Evolutionary conservation across 768 basidiomycete genomes (phyloP), one percentile per base, ranked within the genome.

Genomic region (Phlebiopsis flavidoalba): DNA sequence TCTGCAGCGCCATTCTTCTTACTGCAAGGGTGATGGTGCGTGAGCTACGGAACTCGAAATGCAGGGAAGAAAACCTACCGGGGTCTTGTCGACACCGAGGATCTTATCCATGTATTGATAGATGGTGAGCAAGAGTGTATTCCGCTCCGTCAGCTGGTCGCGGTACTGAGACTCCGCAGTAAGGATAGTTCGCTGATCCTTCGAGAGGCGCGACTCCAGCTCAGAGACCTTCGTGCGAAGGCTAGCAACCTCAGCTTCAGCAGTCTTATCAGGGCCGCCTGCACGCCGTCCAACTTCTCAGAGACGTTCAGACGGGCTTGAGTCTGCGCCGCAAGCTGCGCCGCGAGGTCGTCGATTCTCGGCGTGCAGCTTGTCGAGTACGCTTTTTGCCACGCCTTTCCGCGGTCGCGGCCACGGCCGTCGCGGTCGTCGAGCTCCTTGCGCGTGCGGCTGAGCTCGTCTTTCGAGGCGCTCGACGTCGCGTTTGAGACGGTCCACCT

Each of bases 61-160:
- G 31, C 60, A 37, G 11, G 15, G 5, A 24, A 58, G 14, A 31
- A 58, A 37, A 78, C 89, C 65, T 65, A 93, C 90, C 43, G 89
- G 86, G 0, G 88, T 89, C 78, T 88, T 92, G 69, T 94, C 91
- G 21, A 92, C 87, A 0, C 94, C 94, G 17, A 95, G 78, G 65
- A 97, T 93, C 77, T 89, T 91, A 67, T 97, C 95, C 80, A 96
- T 83, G 70, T 95, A 95, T 74, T 97, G 94, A 72, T 93, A 97
- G 26, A 97, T 91, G 8, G 93, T 93, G 66, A 97, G 77, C 57
- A 98, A 76, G 33, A 98, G 78, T 24, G 93, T 95, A 71, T 95
- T 97, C 59, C 94, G 79, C 77, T 98, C 96, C 17, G 93, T 94
- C 36, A 96, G 73, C 74, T 98, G 95, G 73, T 96, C 92, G 26